These are phyloP conservation scores for Heliamphora exappendiculata DNA, from an alignment of 148 eudicot species.

Conservation along the genomic window DNA sequence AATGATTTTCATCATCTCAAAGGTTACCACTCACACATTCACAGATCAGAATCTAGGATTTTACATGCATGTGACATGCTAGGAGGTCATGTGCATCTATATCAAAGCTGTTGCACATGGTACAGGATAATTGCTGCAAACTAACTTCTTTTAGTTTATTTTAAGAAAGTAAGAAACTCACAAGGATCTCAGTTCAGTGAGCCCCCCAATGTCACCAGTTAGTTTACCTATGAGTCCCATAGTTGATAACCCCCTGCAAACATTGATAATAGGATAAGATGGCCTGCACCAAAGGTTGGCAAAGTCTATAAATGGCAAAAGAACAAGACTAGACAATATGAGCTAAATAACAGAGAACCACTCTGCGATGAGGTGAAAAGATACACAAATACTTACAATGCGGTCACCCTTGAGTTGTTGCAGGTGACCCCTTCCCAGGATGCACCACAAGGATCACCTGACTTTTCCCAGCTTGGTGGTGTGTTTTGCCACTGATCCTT, in stretches of 20 bases:
- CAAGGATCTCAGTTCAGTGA: slow-evolving; percentile 62
- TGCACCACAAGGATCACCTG: slow-evolving; percentile 72
- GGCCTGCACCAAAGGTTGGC: not conserved
- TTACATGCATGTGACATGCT: too few species aligned
- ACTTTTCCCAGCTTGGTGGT: slow-evolving; percentile 74
- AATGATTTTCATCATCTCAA: too few species aligned
- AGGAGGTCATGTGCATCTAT: not conserved
- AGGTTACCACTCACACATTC: too few species aligned
- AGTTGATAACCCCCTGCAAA: slow-evolving; percentile 65
- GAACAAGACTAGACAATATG: not conserved
- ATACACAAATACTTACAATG: slow-evolving; percentile 43
- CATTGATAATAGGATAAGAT: not conserved
- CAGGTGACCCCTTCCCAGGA: slow-evolving; percentile 86
- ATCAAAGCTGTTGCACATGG: not conserved
- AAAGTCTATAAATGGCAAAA: not conserved
- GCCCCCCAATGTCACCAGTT: slow-evolving; percentile 78
- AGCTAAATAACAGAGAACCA: not conserved
- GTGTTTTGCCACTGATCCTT: slow-evolving; percentile 61
- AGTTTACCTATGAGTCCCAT: slow-evolving; percentile 73
- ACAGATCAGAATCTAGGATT: too few species aligned
- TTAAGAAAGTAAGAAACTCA: slow-evolving; percentile 30
- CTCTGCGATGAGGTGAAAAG: not conserved
- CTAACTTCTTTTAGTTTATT: not conserved
- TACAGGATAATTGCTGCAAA: not conserved
- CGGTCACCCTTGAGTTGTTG: slow-evolving; percentile 56